Base-by-base conservation (phyloP, 2,329 filamentous ascomycete genomes). In the Trichophyton verrucosum region DNA sequence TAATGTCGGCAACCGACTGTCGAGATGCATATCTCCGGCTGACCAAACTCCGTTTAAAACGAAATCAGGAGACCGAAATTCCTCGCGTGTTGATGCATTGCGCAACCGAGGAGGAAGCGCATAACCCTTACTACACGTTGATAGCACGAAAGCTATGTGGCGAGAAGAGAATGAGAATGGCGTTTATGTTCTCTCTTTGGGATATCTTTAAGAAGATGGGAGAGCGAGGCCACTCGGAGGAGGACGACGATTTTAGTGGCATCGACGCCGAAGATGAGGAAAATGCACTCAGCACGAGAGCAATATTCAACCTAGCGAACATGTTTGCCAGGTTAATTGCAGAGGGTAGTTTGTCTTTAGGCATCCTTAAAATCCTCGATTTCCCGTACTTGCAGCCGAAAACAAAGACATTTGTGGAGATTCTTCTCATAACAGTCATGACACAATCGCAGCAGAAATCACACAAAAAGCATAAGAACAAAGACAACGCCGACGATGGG, bases 81-180 rank as follows among this genome's bases (percentile, higher is more conserved):
- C 86, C 92, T 0, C 85, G 87, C 59, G 91, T 99, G 17, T 78
- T 99, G 30, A 81, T 96, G 7, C 91, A 94, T 66, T 96, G 91
- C 70, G 86, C 86, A 0, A 89, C 89, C 49, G 86, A 87, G 2
- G 94, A 97, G 74, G 80, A 86, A 61, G 80, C 80, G 0, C 95
- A 96, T 74, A 99, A 99, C 68, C 89, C 88, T 0, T 99, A 95
- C 75, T 99, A 99, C 71, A 88, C 89, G 0, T 78, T 96, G 0
- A 86, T 99, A 42, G 91, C 90, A 8, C 83, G 83, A 56, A 86
- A 86, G 65, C 80, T 96, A 7, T 95, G 91, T 68, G 78, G 72
- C 17, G 75, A 76, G 38, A 64, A 84, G 65, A 84, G 85, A 67
- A 81, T 95, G 66, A 84, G 85, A 63, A 92, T 92, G 75, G 86